Conservation (phyloP, 202 grass and related monocot genomes). For the Elaeis oleifera region DNA sequence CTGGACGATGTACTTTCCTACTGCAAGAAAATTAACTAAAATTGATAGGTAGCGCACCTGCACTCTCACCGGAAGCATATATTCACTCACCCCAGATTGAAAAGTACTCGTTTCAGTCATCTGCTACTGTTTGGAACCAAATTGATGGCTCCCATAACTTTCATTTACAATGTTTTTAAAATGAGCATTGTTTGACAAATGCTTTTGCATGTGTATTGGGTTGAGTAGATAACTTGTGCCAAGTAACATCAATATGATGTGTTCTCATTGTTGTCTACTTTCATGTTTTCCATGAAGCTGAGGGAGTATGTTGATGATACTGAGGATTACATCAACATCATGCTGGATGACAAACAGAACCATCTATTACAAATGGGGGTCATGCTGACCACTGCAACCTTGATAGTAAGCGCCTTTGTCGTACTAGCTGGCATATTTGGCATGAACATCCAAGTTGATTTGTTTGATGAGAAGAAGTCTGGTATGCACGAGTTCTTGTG, state of each 20-base stretch:
- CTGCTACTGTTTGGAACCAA: too few species aligned
- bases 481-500: conserved; percentile 17
- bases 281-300: not conserved
- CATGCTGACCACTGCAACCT: not conserved
- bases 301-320: conserved; percentile 19
- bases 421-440: conserved; percentile 6
- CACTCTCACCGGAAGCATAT: too few species aligned
- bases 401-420: conserved; percentile 10
- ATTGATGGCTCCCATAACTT: too few species aligned
- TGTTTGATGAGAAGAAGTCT: conserved; percentile 21
- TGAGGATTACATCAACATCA: conserved; percentile 25
- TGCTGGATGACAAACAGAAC: conserved; percentile 23
- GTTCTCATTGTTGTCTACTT: not conserved
- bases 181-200: too few species aligned
- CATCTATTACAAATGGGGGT: conserved; percentile 12
- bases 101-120: too few species aligned
- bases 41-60: too few species aligned
- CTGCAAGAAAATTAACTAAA: too few species aligned
- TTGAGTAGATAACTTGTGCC: too few species aligned
- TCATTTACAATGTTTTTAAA: too few species aligned
- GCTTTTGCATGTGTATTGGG: too few species aligned
- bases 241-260: not conserved
- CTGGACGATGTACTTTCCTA: too few species aligned
- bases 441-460: conserved; percentile 24
- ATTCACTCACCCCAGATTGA: too few species aligned